phyloP scores from a whole-genome alignment of 257 asterid species.

The Leonotis leonurus region DNA sequence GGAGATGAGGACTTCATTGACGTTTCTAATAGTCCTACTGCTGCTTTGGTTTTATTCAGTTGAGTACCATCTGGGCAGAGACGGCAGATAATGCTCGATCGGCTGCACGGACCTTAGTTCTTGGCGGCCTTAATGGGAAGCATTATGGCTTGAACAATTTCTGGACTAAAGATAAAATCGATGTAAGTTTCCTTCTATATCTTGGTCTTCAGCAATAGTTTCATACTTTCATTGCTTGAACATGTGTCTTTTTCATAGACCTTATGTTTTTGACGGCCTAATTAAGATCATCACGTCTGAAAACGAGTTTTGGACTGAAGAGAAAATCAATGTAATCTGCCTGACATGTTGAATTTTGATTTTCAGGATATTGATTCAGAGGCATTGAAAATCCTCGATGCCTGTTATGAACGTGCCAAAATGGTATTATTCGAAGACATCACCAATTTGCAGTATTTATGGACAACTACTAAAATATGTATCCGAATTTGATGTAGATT shows the following conservation, averaged over 20 bases:
- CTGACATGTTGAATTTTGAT: neutral
- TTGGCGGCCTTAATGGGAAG: slow-evolving; percentile 80
- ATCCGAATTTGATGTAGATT: slow-evolving; percentile 39
- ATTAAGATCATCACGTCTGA: neutral
- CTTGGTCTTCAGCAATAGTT: neutral
- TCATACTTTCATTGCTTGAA: neutral
- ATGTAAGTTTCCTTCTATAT: slow-evolving; percentile 36
- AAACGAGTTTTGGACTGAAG: neutral
- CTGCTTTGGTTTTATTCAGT: slow-evolving; percentile 32
- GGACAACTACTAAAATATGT: neutral
- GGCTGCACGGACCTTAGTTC: slow-evolving; percentile 76
- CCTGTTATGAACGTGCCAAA: slow-evolving; percentile 75
- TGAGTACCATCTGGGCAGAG: slow-evolving; percentile 95
- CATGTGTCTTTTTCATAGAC: neutral
- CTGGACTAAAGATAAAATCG: slow-evolving; percentile 65
- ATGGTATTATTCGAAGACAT: slow-evolving; percentile 34
- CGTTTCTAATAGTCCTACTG: neutral
- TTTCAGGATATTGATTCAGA: slow-evolving; percentile 73
- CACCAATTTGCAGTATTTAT: neutral
- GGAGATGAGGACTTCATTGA: neutral
- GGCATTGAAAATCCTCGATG: slow-evolving; percentile 54
- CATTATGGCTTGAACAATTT: slow-evolving; percentile 74
- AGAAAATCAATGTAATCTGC: neutral
- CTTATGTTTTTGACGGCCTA: neutral
- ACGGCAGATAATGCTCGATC: slow-evolving; percentile 87